These are phyloP conservation scores for Euphrasia confusa DNA, from an alignment of 257 asterid species.

Conservation along the genomic window DNA sequence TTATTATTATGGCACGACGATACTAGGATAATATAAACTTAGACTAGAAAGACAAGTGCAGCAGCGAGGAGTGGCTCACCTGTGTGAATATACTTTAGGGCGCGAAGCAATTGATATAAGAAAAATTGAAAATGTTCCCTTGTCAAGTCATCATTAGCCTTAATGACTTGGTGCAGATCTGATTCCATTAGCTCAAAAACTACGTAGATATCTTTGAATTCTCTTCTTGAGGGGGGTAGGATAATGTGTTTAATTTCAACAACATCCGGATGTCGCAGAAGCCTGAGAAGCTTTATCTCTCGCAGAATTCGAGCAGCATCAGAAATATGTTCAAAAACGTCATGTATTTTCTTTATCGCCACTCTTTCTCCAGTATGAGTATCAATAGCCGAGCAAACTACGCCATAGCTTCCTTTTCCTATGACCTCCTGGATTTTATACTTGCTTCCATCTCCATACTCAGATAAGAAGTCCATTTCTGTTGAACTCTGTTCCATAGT, in stretches of 20 bases:
- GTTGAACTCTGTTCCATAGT: background rate
- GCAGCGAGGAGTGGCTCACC: background rate
- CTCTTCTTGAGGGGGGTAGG: slow-evolving; percentile 1
- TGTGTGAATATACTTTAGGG: slow-evolving; percentile 1
- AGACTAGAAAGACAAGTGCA: background rate
- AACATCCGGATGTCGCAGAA: background rate
- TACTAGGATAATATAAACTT: background rate
- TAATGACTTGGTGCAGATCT: slow-evolving; percentile 1
- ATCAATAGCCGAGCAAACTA: background rate
- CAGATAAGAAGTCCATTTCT: slow-evolving; percentile 1
- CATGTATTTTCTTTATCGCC: background rate
- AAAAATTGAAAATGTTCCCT: background rate
- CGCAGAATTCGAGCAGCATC: slow-evolving; percentile 1
- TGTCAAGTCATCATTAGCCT: slow-evolving; percentile 2
- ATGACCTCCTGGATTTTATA: slow-evolving; percentile 1
- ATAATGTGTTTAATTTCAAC: slow-evolving; percentile 2
- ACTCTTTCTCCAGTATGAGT: slow-evolving; percentile 1
- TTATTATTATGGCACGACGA: no score
- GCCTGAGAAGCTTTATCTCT: background rate
- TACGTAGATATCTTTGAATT: background rate
- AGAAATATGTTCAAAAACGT: background rate
- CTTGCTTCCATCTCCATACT: background rate
- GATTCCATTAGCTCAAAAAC: slow-evolving; percentile 2
- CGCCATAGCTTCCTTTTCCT: background rate
- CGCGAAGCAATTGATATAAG: background rate